A percentile compares a stretch with the other conserved stretches of the same genome.
These are phyloP conservation scores for Scutellaria barbata DNA, from an alignment of 257 asterid genomes.

Conservation along the genomic window DNA sequence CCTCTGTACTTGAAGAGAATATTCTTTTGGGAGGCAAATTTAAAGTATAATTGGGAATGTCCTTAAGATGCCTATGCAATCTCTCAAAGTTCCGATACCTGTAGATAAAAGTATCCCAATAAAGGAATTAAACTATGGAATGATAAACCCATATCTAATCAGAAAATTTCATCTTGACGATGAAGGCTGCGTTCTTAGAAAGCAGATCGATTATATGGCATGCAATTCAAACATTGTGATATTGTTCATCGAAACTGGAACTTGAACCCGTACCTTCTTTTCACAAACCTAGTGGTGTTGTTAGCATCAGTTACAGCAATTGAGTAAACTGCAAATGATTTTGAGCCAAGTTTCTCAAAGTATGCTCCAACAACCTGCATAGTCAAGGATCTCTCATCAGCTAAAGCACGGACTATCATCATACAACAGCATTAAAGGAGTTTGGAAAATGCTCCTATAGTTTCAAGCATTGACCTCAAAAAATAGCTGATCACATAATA, in stretches of 20 bases:
- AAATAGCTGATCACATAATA: constrained; percentile 13
- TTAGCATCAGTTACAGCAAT: constrained; percentile 86
- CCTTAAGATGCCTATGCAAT: constrained; percentile 92
- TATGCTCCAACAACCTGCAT: constrained; percentile 92
- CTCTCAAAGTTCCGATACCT: constrained; percentile 98
- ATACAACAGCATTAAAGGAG: constrained; percentile 25
- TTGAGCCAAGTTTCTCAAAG: constrained; percentile 91
- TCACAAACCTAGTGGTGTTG: constrained; percentile 86
- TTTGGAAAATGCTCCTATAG: constrained; percentile 18
- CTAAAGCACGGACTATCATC: constrained; percentile 31
- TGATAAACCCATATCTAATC: constrained; percentile 30
- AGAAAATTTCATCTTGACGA: constrained; percentile 26
- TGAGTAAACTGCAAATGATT: constrained; percentile 94
- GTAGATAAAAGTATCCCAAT: constrained; percentile 36
- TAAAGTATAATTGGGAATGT: constrained; percentile 88
- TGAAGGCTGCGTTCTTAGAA: constrained; percentile 22
- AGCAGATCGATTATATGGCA: constrained; percentile 19
- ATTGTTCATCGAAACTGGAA: constrained; percentile 33
- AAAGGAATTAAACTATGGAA: constrained; percentile 27
- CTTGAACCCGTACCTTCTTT: constrained; percentile 69
- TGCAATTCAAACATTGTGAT: constrained; percentile 7
- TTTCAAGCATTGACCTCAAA: constrained; percentile 33
- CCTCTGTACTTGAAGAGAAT: constrained; percentile 98
- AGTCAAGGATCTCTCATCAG: constrained; percentile 40
- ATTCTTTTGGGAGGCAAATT: constrained; percentile 99